Conservation (phyloP, 164 flowering plant species). For the Chloranthus sessilifolius region DNA sequence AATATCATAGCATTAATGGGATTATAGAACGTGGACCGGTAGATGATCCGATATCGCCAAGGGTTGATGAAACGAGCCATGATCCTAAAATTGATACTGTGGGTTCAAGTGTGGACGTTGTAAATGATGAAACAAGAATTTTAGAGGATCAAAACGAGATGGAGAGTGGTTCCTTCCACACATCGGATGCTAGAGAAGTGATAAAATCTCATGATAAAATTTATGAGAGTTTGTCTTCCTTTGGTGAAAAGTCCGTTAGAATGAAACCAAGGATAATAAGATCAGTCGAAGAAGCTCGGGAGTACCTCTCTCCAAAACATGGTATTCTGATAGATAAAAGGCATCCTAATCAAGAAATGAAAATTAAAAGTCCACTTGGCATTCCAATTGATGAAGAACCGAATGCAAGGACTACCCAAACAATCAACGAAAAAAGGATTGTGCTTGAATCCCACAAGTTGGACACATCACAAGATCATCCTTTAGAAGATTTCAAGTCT, state of each 20-base stretch:
- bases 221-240: slow-evolving; percentile 10
- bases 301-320: slow-evolving; percentile 50
- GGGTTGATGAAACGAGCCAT: slow-evolving; percentile 12
- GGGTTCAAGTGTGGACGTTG: slow-evolving; percentile 8
- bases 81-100: slow-evolving; percentile 9
- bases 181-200: slow-evolving; percentile 9
- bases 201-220: slow-evolving; percentile 9
- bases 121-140: slow-evolving; percentile 7
- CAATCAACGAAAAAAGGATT: slow-evolving; percentile 4
- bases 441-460: slow-evolving; percentile 8
- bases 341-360: slow-evolving; percentile 17
- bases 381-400: slow-evolving; percentile 12
- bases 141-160: slow-evolving; percentile 8
- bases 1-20: slow-evolving; percentile 11
- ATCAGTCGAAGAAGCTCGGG: slow-evolving; percentile 77
- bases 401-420: slow-evolving; percentile 7
- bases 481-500: slow-evolving; percentile 9
- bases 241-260: slow-evolving; percentile 17
- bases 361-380: slow-evolving; percentile 8
- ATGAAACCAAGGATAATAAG: slow-evolving; percentile 46
- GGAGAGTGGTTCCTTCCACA: slow-evolving; percentile 2
- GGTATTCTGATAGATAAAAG: neutral
- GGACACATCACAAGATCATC: slow-evolving; percentile 15
- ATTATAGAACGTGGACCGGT: slow-evolving; percentile 1
- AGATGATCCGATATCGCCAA: slow-evolving; percentile 8